These are phyloP conservation scores for Hansfordia pulvinata DNA, from an alignment of 2,329 filamentous ascomycete genomes.

Conservation along the genomic window DNA sequence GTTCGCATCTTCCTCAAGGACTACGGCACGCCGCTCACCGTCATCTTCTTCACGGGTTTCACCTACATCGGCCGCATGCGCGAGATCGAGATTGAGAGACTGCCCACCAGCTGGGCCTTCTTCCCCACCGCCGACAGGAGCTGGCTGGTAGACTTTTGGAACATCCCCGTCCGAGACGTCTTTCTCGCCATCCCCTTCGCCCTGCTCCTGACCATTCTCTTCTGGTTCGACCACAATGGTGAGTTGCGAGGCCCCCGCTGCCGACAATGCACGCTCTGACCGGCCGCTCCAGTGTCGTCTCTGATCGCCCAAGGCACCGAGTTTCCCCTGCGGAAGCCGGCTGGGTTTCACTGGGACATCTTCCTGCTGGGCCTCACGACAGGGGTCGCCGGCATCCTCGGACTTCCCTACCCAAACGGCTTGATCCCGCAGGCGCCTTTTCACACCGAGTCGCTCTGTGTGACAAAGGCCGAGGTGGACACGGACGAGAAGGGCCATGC, in stretches of 20 bases:
- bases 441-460: slow-evolving; percentile 67
- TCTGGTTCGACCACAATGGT: slow-evolving; percentile 87
- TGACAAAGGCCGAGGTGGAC: slow-evolving; percentile 43
- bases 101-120: slow-evolving; percentile 69
- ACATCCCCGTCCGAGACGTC: slow-evolving; percentile 56
- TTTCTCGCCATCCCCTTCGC: slow-evolving; percentile 85
- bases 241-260: no score
- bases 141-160: slow-evolving; percentile 77
- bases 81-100: slow-evolving; percentile 50
- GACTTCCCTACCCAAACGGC: slow-evolving; percentile 70
- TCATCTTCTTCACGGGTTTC: slow-evolving; percentile 83
- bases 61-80: slow-evolving; percentile 75
- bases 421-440: slow-evolving; percentile 76
- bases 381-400: slow-evolving; percentile 59
- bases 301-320: slow-evolving; percentile 74
- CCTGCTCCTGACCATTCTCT: slow-evolving; percentile 67
- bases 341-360: slow-evolving; percentile 76
- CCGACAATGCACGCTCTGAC: no score
- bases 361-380: slow-evolving; percentile 72
- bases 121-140: slow-evolving; percentile 58
- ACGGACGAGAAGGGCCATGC: slow-evolving; percentile 36
- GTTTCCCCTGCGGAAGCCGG: slow-evolving; percentile 67
- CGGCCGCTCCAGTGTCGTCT: slow-evolving; percentile 61
- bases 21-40: slow-evolving; percentile 72
- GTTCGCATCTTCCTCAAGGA: slow-evolving; percentile 77